Percentiles rank a stretch among this genome's conserved stretches.
Evolutionary conservation across 345 rosid genomes (phyloP).

Genomic region (Linum trigynum): DNA sequence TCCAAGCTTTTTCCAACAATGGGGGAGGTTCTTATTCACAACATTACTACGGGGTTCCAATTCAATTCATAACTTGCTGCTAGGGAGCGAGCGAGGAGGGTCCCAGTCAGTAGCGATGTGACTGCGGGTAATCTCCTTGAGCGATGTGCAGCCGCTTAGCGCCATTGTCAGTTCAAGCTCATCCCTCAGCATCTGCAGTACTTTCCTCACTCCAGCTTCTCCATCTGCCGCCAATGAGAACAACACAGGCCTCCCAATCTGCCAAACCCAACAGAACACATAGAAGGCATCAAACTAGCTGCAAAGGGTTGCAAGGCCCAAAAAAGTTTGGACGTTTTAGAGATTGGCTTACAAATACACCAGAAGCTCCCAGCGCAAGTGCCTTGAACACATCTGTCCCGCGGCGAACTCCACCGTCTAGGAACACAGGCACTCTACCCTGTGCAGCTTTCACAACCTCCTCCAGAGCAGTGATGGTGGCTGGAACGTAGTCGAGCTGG

Average conservation of each 20-base stretch:
- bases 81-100: conserved; percentile 22
- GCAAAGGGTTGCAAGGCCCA: not conserved
- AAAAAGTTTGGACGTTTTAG: not conserved
- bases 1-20: too few species aligned
- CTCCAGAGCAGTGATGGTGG: conserved; percentile 76
- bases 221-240: conserved; percentile 81
- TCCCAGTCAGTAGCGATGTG: conserved; percentile 69
- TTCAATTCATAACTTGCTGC: not conserved
- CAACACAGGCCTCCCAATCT: conserved; percentile 88
- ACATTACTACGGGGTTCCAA: too few species aligned
- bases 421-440: conserved; percentile 80
- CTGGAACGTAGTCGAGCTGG: conserved; percentile 86
- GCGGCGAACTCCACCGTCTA: conserved; percentile 93
- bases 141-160: conserved; percentile 69
- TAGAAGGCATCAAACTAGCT: not conserved
- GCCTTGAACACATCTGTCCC: conserved; percentile 99
- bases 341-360: conserved; percentile 65
- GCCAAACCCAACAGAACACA: not conserved
- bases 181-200: conserved; percentile 61
- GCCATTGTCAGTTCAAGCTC: conserved; percentile 96
- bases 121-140: conserved; percentile 65
- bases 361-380: conserved; percentile 91
- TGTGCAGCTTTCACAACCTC: conserved; percentile 92
- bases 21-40: too few species aligned
- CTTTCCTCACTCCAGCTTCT: conserved; percentile 62